Evolutionary conservation across 176 grass and related monocot genomes (phyloP).

Genomic region (Triticum monococcum): DNA sequence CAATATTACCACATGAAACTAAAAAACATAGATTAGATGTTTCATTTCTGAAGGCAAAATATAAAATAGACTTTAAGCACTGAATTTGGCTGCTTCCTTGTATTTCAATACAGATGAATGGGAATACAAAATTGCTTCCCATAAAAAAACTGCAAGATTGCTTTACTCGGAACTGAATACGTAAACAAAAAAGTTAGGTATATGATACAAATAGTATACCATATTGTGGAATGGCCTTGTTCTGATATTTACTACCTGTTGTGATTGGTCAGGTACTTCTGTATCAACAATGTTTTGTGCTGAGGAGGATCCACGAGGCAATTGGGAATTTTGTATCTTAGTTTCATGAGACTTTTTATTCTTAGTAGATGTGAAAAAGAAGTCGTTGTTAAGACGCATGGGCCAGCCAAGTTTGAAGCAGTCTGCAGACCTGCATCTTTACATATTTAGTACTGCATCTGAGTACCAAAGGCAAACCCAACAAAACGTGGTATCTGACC

Average conservation of each 20-base stretch:
- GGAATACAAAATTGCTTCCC: neutral
- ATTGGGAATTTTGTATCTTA: conserved; percentile 29
- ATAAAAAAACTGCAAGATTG: neutral
- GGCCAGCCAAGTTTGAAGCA: conserved; percentile 99
- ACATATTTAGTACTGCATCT: conserved; percentile 23
- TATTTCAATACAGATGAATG: neutral
- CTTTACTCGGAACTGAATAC: neutral
- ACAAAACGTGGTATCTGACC: conserved; percentile 55
- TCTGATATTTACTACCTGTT: conserved; percentile 33
- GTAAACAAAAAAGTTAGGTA: neutral
- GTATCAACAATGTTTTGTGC: conserved; percentile 12
- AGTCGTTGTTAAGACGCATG: conserved; percentile 77
- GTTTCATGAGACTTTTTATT: conserved; percentile 33
- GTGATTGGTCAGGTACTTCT: conserved; percentile 18
- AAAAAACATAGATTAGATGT: neutral
- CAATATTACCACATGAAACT: neutral
- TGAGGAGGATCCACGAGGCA: conserved; percentile 34
- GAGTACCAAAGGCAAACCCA: conserved; percentile 1
- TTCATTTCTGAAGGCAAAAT: neutral
- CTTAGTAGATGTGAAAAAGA: conserved; percentile 60
- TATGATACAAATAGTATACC: neutral
- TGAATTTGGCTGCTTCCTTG: neutral
- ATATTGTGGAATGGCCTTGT: neutral
- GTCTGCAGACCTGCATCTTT: conserved; percentile 62
- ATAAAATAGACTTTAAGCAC: conserved; percentile 2